Conservation (phyloP, 768 basidiomycete species). For the Pluteus cervinus region DNA sequence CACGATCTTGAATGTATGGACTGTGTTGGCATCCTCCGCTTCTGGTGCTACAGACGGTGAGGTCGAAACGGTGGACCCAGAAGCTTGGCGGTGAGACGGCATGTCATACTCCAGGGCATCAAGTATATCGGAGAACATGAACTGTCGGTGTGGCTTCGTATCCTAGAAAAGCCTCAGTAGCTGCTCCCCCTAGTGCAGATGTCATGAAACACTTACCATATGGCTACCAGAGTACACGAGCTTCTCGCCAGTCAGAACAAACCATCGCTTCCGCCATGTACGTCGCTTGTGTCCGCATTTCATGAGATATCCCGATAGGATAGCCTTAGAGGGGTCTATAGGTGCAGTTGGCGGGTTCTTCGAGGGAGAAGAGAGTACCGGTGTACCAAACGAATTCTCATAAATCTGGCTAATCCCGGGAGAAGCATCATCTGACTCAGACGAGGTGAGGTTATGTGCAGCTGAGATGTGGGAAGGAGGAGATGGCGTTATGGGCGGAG, state of each 20-base stretch:
- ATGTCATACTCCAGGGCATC: slow-evolving; percentile 89
- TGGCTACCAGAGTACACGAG: slow-evolving; percentile 88
- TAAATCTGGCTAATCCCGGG: slow-evolving; percentile 22
- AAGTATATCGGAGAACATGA: slow-evolving; percentile 78
- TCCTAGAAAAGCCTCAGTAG: slow-evolving; percentile 49
- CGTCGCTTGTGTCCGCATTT: slow-evolving; percentile 92
- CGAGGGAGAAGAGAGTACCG: slow-evolving; percentile 40
- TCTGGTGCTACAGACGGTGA: slow-evolving; percentile 31
- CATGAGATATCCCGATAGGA: slow-evolving; percentile 90
- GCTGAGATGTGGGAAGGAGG: slow-evolving; percentile 40
- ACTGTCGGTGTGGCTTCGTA: slow-evolving; percentile 80
- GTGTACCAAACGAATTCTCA: slow-evolving; percentile 35
- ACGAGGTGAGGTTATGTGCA: slow-evolving; percentile 56
- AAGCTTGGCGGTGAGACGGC: slow-evolving; percentile 44
- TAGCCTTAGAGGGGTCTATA: slow-evolving; percentile 75
- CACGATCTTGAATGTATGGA: slow-evolving; percentile 89
- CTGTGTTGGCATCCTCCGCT: slow-evolving; percentile 36
- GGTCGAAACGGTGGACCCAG: slow-evolving; percentile 25
- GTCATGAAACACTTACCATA: slow-evolving; percentile 61
- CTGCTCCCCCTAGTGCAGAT: background rate
- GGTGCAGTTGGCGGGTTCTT: slow-evolving; percentile 24
- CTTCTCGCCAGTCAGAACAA: slow-evolving; percentile 84
- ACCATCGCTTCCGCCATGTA: slow-evolving; percentile 97
- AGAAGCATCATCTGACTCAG: slow-evolving; percentile 72
- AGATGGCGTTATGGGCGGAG: slow-evolving; percentile 39